These are phyloP conservation scores for Venturia pyrina DNA, from an alignment of 2,329 filamentous ascomycete species.

Conservation along the genomic window DNA sequence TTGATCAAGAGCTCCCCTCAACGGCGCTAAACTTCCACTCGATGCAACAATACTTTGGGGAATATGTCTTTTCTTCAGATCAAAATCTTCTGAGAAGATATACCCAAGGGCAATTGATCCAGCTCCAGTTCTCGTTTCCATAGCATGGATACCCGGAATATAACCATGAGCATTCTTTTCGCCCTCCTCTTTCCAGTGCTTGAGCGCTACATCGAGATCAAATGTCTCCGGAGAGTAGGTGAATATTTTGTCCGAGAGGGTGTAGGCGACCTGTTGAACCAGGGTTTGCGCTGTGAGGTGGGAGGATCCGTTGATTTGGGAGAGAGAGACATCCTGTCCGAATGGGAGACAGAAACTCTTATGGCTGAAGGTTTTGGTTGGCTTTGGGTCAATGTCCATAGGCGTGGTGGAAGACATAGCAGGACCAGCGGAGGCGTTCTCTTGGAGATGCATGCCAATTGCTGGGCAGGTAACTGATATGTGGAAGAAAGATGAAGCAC, in stretches of 20 bases:
- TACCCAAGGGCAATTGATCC: constrained; percentile 90
- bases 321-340: constrained; percentile 27
- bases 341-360: constrained; percentile 43
- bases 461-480: too few species aligned
- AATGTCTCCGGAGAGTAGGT: constrained; percentile 92
- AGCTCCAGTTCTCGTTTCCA: constrained; percentile 83
- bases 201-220: constrained; percentile 75
- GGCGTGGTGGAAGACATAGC: constrained; percentile 3
- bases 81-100: constrained; percentile 95
- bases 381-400: constrained; percentile 10
- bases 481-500: neutral
- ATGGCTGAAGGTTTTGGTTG: constrained; percentile 26
- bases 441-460: constrained; percentile 3
- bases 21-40: constrained; percentile 67
- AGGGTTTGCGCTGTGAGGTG: constrained; percentile 90
- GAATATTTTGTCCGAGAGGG: constrained; percentile 94
- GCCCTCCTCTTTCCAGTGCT: constrained; percentile 59
- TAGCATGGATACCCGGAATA: constrained; percentile 62
- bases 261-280: constrained; percentile 91
- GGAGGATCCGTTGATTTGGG: constrained; percentile 43
- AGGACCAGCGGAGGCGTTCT: constrained; percentile 3
- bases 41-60: constrained; percentile 86
- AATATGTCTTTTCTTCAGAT: constrained; percentile 79
- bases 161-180: constrained; percentile 77
- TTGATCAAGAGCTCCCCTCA: constrained; percentile 82